These are phyloP conservation scores for Eucalyptus albens DNA, from an alignment of 345 rosid species.

Conservation along the genomic window DNA sequence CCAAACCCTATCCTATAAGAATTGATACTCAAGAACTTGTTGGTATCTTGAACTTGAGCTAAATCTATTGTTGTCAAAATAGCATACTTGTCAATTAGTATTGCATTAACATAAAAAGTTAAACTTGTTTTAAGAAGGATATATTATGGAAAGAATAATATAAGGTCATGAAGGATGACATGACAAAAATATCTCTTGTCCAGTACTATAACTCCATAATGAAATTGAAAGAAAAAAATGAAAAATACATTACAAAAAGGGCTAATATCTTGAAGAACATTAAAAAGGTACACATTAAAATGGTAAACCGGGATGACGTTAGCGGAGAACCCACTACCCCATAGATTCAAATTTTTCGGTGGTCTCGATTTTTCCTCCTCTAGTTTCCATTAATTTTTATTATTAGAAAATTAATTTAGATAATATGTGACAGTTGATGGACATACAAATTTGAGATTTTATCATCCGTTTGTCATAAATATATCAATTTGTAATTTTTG, in stretches of 20 bases:
- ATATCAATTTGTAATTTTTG: too few relatives aligned
- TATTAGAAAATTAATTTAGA: too few relatives aligned
- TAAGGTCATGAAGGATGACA: background rate
- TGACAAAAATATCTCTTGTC: background rate
- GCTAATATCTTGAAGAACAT: fast-evolving
- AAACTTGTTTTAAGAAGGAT: background rate
- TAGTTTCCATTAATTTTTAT: too few relatives aligned
- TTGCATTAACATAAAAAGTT: background rate
- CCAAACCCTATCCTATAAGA: background rate
- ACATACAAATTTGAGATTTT: fast-evolving
- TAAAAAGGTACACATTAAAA: too few relatives aligned
- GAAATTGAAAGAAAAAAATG: background rate
- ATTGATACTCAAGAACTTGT: background rate
- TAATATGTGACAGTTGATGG: fast-evolving
- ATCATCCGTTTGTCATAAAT: too few relatives aligned
- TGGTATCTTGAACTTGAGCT: background rate
- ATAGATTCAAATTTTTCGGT: too few relatives aligned
- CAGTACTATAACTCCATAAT: background rate
- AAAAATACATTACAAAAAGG: background rate
- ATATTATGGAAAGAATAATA: background rate
- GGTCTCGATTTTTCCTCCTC: fast-evolving
- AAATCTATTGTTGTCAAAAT: background rate
- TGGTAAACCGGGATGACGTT: fast-evolving
- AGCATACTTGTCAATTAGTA: background rate
- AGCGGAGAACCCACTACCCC: too few relatives aligned